These are phyloP conservation scores for Eucalyptus victrix DNA, from an alignment of 345 rosid species.

Conservation along the genomic window DNA sequence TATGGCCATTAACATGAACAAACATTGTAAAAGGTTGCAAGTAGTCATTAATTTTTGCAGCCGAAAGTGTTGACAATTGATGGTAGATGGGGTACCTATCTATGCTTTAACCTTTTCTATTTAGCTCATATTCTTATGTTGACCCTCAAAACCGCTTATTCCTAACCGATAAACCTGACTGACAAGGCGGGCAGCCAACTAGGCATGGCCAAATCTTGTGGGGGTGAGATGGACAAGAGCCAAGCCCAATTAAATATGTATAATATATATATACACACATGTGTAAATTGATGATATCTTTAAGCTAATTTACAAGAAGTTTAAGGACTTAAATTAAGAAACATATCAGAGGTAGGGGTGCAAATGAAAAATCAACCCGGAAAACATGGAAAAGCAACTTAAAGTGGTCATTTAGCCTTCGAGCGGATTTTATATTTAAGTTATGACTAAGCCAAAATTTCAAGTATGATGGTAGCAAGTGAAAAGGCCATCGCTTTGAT, in stretches of 20 bases:
- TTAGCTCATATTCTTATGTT: not conserved
- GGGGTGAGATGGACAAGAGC: not conserved
- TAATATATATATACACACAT: too few species aligned
- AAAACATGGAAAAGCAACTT: not conserved
- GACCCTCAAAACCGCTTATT: not conserved
- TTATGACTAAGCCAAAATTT: not conserved
- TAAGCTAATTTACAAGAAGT: not conserved
- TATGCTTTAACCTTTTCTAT: not conserved
- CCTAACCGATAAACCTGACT: not conserved
- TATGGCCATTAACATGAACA: not conserved
- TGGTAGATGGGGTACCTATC: not conserved
- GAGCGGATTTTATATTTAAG: not conserved
- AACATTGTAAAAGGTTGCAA: not conserved
- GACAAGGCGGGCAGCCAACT: not conserved
- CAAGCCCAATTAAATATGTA: not conserved
- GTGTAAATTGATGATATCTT: not conserved
- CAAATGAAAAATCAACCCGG: not conserved
- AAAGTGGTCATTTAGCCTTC: not conserved
- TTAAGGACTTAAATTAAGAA: not conserved
- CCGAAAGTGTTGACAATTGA: not conserved
- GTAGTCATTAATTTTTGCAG: not conserved
- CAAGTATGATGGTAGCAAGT: not conserved
- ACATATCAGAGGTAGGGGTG: not conserved
- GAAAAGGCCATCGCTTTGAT: not conserved
- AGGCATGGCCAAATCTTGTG: not conserved